A percentile compares a stretch with the other conserved stretches of the same genome.
Evolutionary conservation across 257 asterid species (phyloP).

Genomic region (Solanum arcanum): DNA sequence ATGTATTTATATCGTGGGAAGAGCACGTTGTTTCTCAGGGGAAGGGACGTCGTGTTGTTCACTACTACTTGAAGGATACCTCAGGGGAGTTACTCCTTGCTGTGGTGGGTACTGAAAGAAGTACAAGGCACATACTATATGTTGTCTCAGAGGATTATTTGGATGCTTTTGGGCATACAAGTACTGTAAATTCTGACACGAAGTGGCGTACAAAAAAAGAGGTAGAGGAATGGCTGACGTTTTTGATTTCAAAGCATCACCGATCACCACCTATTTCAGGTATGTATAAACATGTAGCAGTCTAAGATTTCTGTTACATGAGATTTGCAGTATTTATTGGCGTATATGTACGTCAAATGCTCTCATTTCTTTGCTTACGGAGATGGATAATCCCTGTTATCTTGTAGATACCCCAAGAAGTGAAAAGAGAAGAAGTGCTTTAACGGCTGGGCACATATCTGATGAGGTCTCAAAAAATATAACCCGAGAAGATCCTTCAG

Average conservation of each 20-base stretch:
- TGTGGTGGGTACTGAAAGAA: constrained; percentile 32
- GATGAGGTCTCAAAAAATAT: not conserved
- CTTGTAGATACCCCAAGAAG: not conserved
- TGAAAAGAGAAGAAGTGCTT: not conserved
- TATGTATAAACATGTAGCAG: constrained; percentile 3
- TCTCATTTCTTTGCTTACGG: not conserved
- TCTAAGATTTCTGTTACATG: not conserved
- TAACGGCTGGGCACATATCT: not conserved
- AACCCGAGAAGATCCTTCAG: not conserved
- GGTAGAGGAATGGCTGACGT: constrained; percentile 23
- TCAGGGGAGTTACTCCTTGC: constrained; percentile 21
- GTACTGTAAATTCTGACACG: constrained; percentile 7
- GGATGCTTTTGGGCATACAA: constrained; percentile 19
- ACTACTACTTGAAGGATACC: constrained; percentile 21
- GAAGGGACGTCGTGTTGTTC: constrained; percentile 25
- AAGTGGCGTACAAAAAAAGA: constrained; percentile 32
- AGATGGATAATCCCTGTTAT: not conserved
- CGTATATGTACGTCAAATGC: not conserved
- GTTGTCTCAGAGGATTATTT: constrained; percentile 20
- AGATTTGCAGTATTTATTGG: not conserved
- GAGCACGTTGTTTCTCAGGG: not conserved
- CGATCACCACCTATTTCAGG: constrained; percentile 18
- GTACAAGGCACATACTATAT: constrained; percentile 23
- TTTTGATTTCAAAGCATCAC: constrained; percentile 8
- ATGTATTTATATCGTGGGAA: constrained; percentile 25